Evolutionary conservation across 805 yeast genomes (phyloP), one percentile per base, ranked within the genome.

Genomic region (Suhomyces pyralidae): DNA sequence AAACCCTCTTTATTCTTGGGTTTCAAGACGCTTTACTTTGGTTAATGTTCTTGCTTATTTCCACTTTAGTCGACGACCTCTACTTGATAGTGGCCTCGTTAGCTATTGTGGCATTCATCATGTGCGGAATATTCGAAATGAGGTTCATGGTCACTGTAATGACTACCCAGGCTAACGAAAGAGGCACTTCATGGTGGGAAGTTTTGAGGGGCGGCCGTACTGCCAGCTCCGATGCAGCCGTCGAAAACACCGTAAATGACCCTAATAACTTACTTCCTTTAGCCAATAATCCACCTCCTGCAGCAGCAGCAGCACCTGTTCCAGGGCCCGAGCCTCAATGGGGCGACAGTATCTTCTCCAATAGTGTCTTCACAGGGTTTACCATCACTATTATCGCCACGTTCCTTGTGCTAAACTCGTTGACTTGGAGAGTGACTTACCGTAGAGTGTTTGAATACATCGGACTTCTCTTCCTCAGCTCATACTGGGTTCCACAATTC

Each of bases 401-500:
- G 9, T 80, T 89, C 59, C 17, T 53, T 22, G 67, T 86, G 0
- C 51, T 86, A 48, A 83, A 81, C 58, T 78, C 86, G 10, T 61
- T 77, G 1, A 66, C 81, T 45, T 88, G 94, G 96, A 84, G 91
- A 40, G 74, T 74, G 19, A 70, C 65, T 17, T 70, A 81, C 38
- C 70, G 96, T 51, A 67, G 66, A 25, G 58, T 73, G 1, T 81
- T 85, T 61, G 97, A 90, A 63, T 82, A 80, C 51, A 49, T 79
- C 4, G 69, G 80, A 1, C 65, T 86, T 8, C 54, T 83, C 1
- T 48, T 77, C 1, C 59, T 86, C 26, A 87, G 84, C 65, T 87
- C 96, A 1, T 85, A 81, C 59, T 91, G 97, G 97, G 58, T 88
- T 14, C 97, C 97, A 1, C 98, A 92, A 67, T 85, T 89, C 43